Evolutionary conservation across 805 yeast genomes (phyloP).

Genomic region (Torulaspora delbrueckii): DNA sequence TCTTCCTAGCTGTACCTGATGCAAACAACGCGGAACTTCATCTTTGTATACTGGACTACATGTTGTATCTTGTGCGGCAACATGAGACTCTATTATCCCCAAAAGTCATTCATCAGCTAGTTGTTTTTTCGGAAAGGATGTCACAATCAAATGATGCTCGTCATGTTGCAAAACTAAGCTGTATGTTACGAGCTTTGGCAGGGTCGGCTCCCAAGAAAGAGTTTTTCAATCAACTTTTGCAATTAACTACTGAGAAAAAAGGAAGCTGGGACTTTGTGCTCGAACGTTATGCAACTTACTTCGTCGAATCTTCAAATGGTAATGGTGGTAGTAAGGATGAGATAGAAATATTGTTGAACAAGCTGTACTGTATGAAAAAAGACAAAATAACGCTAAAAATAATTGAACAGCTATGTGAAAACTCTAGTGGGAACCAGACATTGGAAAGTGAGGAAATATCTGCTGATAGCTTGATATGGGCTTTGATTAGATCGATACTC

Average conservation of each 20-base stretch:
- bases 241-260: neutral
- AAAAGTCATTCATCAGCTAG: neutral
- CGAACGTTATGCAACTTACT: neutral
- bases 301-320: neutral
- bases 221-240: constrained; percentile 4
- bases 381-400: neutral
- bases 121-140: neutral
- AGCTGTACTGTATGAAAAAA: neutral
- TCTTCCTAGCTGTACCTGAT: neutral
- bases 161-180: neutral
- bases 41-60: constrained; percentile 1
- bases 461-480: constrained; percentile 5
- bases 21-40: neutral
- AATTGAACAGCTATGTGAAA: neutral
- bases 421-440: neutral
- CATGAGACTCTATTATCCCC: neutral
- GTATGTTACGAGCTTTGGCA: constrained; percentile 4
- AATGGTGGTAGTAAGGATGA: neutral
- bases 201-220: neutral
- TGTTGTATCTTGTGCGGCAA: neutral
- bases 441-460: neutral
- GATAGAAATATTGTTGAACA: neutral
- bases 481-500: constrained; percentile 1
- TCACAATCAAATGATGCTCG: constrained; percentile 1
- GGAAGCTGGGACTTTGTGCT: neutral